Percentiles rank a stretch among this genome's conserved stretches.
phyloP scores from a whole-genome alignment of 2,329 filamentous ascomycete genomes.

The Colletotrichum sp. region DNA sequence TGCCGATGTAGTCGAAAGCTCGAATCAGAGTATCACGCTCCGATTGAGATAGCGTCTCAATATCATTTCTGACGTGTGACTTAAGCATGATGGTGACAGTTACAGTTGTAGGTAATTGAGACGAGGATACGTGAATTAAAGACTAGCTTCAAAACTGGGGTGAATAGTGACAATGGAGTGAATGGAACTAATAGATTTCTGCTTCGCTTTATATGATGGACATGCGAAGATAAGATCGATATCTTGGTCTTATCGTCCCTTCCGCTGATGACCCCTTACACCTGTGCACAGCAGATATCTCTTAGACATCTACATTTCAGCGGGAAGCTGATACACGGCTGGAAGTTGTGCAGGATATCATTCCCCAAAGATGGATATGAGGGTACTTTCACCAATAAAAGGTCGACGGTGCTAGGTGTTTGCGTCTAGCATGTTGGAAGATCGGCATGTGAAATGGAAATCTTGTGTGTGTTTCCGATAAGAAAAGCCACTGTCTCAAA shows the following conservation, averaged over 20 bases:
- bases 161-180: background rate
- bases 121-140: background rate
- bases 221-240: background rate
- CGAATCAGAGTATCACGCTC: background rate
- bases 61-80: background rate
- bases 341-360: background rate
- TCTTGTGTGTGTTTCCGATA: background rate
- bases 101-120: background rate
- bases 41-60: background rate
- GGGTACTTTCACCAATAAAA: background rate
- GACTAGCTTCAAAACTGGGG: fast-evolving
- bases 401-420: background rate
- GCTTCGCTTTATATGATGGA: background rate
- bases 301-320: background rate
- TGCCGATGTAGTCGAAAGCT: background rate
- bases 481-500: background rate
- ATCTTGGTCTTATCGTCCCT: background rate
- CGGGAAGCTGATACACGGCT: background rate
- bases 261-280: background rate
- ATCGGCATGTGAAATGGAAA: background rate
- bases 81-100: background rate
- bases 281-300: background rate
- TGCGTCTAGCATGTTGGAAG: background rate
- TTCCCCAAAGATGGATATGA: background rate
- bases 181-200: background rate